Percentiles rank a stretch among this genome's conserved stretches.
Evolutionary conservation across 805 yeast species (phyloP).

Genomic region (Hanseniaspora nectarophila): DNA sequence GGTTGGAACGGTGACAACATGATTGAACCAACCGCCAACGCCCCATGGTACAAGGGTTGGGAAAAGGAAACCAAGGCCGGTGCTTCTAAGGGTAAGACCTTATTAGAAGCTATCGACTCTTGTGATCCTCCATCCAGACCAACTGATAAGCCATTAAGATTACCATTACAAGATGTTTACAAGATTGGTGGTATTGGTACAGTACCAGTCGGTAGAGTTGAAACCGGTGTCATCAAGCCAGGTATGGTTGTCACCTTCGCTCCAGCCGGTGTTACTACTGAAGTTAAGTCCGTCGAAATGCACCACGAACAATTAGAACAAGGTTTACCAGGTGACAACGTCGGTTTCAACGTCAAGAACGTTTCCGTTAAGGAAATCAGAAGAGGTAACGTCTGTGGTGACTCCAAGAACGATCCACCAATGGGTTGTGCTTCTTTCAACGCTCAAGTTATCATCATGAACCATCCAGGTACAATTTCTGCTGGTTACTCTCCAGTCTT

Average conservation of each 20-base stretch:
- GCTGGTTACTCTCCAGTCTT: conserved; percentile 86
- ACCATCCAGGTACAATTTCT: conserved; percentile 86
- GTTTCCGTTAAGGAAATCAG: conserved; percentile 80
- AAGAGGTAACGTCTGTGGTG: conserved; percentile 90
- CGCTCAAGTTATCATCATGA: conserved; percentile 76
- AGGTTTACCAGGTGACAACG: conserved; percentile 87
- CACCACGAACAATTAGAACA: conserved; percentile 70
- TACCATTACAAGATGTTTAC: conserved; percentile 85
- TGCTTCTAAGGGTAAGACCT: conserved; percentile 63
- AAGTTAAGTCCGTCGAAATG: conserved; percentile 81
- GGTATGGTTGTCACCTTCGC: conserved; percentile 85
- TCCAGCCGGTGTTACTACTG: conserved; percentile 84
- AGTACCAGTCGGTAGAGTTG: conserved; percentile 89
- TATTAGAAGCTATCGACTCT: conserved; percentile 75
- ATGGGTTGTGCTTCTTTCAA: conserved; percentile 66
- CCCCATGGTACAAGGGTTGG: conserved; percentile 87
- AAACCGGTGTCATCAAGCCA: conserved; percentile 83
- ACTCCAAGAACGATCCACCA: conserved; percentile 83
- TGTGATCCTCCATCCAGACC: conserved; percentile 73
- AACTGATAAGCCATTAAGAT: conserved; percentile 75
- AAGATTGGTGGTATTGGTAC: conserved; percentile 88
- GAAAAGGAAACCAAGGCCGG: conserved; percentile 64
- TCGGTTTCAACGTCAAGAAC: conserved; percentile 83
- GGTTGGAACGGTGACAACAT: conserved; percentile 92
- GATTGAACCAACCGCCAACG: conserved; percentile 72